Evolutionary conservation across 2,329 filamentous ascomycete genomes (phyloP).

Genomic region (Pseudopyricularia javanii): DNA sequence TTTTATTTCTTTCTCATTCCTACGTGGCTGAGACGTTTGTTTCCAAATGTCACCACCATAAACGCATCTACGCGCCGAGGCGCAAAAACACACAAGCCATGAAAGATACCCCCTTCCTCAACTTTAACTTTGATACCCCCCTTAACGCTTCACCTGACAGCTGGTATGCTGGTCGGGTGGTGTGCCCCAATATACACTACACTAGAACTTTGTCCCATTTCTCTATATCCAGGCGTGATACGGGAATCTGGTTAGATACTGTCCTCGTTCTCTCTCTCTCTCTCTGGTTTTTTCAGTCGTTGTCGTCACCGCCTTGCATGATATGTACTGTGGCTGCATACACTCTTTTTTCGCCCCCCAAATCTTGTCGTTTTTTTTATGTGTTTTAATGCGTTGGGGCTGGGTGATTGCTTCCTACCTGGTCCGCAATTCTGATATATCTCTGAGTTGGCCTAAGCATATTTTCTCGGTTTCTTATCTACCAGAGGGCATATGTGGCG

Average conservation of each 20-base stretch:
- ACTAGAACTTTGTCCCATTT: neutral
- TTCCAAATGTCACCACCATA: neutral
- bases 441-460: neutral
- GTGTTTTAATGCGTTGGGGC: no score
- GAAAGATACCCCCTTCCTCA: neutral
- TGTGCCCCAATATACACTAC: neutral
- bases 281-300: neutral
- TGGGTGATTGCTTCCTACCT: no score
- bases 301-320: no score
- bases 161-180: neutral
- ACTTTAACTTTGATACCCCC: neutral
- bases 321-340: neutral
- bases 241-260: neutral
- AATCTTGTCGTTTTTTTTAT: neutral
- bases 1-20: neutral
- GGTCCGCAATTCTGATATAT: neutral
- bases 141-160: neutral
- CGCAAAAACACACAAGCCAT: neutral
- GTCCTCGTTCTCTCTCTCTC: neutral
- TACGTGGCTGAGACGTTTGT: neutral
- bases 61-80: neutral
- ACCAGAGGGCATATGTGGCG: neutral
- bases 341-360: neutral
- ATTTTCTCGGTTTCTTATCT: neutral
- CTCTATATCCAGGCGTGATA: neutral